Evolutionary conservation across 1,139 yeast genomes (phyloP).

Genomic region (Kodamaea sp.): DNA sequence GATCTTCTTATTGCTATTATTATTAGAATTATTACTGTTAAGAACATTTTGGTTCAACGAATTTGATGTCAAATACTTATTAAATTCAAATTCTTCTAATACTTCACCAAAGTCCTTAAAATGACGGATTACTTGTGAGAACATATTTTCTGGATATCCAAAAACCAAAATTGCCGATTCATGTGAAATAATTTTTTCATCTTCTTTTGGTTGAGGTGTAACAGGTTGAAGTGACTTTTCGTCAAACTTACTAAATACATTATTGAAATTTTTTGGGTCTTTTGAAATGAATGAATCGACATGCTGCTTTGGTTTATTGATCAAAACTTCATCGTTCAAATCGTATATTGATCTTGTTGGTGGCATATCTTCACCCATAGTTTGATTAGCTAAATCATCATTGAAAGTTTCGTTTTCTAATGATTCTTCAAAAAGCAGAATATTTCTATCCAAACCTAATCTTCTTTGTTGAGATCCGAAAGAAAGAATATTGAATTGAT

Average conservation of each 20-base stretch:
- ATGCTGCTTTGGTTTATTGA: constrained; percentile 30
- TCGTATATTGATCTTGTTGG: constrained; percentile 61
- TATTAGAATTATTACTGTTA: constrained; percentile 2
- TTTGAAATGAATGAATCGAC: constrained; percentile 39
- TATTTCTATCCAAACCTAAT: constrained; percentile 12
- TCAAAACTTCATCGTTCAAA: constrained; percentile 42
- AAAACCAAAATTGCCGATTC: constrained; percentile 77
- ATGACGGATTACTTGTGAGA: constrained; percentile 64
- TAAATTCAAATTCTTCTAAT: constrained; percentile 64
- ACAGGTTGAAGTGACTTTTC: constrained; percentile 2
- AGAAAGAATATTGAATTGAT: constrained; percentile 37
- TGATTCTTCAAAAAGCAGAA: constrained; percentile 6
- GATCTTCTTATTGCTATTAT: constrained; percentile 11
- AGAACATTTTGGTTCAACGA: background rate
- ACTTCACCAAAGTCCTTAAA: constrained; percentile 80
- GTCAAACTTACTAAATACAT: constrained; percentile 40
- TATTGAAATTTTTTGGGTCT: constrained; percentile 45
- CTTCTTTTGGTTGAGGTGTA: constrained; percentile 1
- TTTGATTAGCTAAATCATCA: constrained; percentile 28
- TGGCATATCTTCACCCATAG: constrained; percentile 46
- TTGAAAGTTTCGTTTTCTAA: constrained; percentile 22
- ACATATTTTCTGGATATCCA: constrained; percentile 80
- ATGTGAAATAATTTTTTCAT: constrained; percentile 17
- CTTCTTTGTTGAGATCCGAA: constrained; percentile 36
- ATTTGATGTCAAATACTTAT: constrained; percentile 10